These are phyloP conservation scores for Pseudogymnoascus sp. DNA, from an alignment of 2,329 filamentous ascomycete genomes.

Conservation along the genomic window DNA sequence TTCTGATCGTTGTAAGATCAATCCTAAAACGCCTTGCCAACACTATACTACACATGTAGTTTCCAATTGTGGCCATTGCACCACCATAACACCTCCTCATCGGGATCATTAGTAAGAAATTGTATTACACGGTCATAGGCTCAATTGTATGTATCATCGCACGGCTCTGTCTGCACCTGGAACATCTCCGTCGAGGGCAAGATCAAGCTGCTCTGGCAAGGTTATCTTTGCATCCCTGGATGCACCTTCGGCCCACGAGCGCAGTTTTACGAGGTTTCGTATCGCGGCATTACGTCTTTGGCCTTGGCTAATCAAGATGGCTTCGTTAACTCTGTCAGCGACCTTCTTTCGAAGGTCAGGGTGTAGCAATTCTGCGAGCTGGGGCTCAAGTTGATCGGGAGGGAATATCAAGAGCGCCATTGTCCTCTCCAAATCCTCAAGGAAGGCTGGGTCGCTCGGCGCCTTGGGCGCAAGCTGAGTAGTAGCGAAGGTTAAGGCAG, in stretches of 20 bases:
- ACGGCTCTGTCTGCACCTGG: slow-evolving; percentile 3
- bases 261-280: slow-evolving; percentile 67
- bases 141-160: slow-evolving; percentile 2
- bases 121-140: slow-evolving; percentile 4
- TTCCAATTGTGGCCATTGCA: background rate
- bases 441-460: slow-evolving; percentile 68
- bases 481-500: slow-evolving; percentile 76
- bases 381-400: slow-evolving; percentile 66
- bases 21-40: background rate
- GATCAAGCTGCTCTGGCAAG: slow-evolving; percentile 25
- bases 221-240: slow-evolving; percentile 29
- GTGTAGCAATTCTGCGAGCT: slow-evolving; percentile 67
- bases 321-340: slow-evolving; percentile 82
- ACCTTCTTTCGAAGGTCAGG: slow-evolving; percentile 72
- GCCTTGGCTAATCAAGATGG: slow-evolving; percentile 67
- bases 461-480: slow-evolving; percentile 80
- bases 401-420: slow-evolving; percentile 89
- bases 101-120: background rate
- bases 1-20: background rate
- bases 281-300: slow-evolving; percentile 72
- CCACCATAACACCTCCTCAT: background rate
- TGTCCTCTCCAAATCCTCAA: slow-evolving; percentile 81
- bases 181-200: slow-evolving; percentile 26
- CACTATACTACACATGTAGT: background rate
- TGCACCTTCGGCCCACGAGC: slow-evolving; percentile 68